Evolutionary conservation across 139 green algal species (phyloP), one percentile per base, ranked within the genome.

Genomic region (Chlamydomonas sp.): DNA sequence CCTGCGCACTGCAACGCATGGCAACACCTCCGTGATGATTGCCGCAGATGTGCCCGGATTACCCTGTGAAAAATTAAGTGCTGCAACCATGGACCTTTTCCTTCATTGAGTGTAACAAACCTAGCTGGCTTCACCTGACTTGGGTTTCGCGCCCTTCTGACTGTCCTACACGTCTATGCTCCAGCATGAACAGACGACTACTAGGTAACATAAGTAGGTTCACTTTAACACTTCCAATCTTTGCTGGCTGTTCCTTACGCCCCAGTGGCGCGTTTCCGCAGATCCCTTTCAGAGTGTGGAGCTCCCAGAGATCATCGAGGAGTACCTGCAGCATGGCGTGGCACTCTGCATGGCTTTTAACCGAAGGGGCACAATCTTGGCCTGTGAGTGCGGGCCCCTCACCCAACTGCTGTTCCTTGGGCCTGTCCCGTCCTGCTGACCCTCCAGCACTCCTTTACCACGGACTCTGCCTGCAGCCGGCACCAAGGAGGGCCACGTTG

Each of bases 271-370:
- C 58, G 20, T 60, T 82, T 6, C 31, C 75, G 77, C 94, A 96
- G 94, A 96, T 83, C 91, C 91, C 0, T 94, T 96, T 63, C 89
- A 95, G 49, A 91, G 85, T 59, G 79, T 93, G 8, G 89, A 94
- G 67, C 84, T 96, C 58, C 95, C 94, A 15, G 94, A 97, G 85
- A 71, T 89, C 0, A 95, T 98, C 4, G 95, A 98, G 83, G 95
- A 98, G 79, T 94, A 89, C 61, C 62, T 98, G 10, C 91, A 95
- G 1, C 81, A 88, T 66, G 88, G 88, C 15, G 74, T 73, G 0
- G 90, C 93, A 4, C 88, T 77, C 5, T 95, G 92, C 71, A 75
- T 94, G 20, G 93, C 94, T 0, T 98, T 98, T 89, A 98, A 98
- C 79, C 80, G 93, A 5, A 69, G 92, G 1, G 96, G 96, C 5